Base-by-base conservation (phyloP, 164 flowering plant species). In the Umbellularia californica region DNA sequence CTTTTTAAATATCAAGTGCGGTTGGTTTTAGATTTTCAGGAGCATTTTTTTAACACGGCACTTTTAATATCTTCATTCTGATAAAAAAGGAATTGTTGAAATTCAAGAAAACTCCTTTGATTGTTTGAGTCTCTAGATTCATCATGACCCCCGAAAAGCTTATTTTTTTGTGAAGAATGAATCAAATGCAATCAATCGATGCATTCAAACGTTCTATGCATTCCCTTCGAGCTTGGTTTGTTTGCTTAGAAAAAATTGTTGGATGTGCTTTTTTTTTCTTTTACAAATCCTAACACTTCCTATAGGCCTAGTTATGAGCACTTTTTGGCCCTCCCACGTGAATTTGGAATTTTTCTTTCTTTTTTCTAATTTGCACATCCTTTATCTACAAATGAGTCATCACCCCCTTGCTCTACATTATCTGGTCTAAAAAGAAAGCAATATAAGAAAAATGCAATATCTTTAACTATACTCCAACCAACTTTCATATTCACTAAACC, bases 251-350 rank as follows among this genome's bases (percentile, higher is more conserved):
- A 66, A 66, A 66, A 28, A 66, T 3, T 4, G 25, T 23, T 66
- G n/a, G 10, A 28, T 25, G 50, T 66, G 69, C 24, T 66, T 12
- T 20, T n/a, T 25, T 24, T 64, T 22, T 12, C 23, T 64, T 12
- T 20, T n/a, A 4, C 20, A 64, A 64, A 20, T 25, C 19, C 23
- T 27, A 27, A 27, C 3, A 27, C 28, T 27, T 27, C 3, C 28
- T 27, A 27, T 27, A 27, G 28, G 3, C 67, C 23, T 64, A 25
- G 67, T 24, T 64, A 12, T 64, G 67, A 64, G 67, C 30, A 64
- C 20, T 12, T n/a, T 66, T 66, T 13, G 69, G 41, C 69, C 69
- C 69, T 66, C 41, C 69, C 25, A 66, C 69, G 30, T 66, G 69
- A 66, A 28, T 27, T 13, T 66, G 69, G 14, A 66, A 28, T 5